These are phyloP conservation scores for Quercus ilex DNA, from an alignment of 306 rosid genomes.

Conservation along the genomic window DNA sequence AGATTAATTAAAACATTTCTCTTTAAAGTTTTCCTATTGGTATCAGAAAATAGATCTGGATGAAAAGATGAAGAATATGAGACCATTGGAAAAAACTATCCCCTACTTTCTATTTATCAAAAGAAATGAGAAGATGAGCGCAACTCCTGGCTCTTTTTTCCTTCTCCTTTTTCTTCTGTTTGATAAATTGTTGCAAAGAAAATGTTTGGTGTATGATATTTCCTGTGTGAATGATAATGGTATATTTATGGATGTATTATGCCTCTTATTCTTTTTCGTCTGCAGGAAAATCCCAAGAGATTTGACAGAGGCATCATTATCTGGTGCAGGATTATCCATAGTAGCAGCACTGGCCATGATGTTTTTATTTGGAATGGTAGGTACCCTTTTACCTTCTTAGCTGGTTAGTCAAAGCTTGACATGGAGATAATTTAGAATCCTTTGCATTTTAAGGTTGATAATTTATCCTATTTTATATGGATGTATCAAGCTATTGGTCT, in stretches of 20 bases:
- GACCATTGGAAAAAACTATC: background rate
- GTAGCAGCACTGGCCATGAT: conserved; percentile 76
- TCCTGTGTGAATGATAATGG: background rate
- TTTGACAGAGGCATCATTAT: conserved; percentile 90
- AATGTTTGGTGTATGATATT: background rate
- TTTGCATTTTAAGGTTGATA: background rate
- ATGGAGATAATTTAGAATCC: background rate
- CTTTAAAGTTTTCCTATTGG: background rate
- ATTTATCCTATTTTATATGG: background rate
- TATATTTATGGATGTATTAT: conserved; percentile 16
- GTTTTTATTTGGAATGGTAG: conserved; percentile 97
- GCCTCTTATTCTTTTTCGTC: conserved; percentile 15
- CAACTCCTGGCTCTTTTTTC: no score
- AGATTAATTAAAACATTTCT: background rate
- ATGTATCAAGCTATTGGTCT: no score
- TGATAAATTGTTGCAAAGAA: background rate
- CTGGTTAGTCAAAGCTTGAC: conserved; percentile 6
- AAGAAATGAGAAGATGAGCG: background rate
- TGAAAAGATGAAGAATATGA: background rate
- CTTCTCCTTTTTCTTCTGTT: background rate
- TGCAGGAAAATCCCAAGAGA: conserved; percentile 97
- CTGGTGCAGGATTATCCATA: conserved; percentile 95
- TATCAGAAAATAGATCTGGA: background rate
- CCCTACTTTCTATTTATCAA: no score
- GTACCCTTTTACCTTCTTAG: conserved; percentile 16